These are phyloP conservation scores for Sugiyamaella qingdaonensis DNA, from an alignment of 805 yeast species.

Conservation along the genomic window DNA sequence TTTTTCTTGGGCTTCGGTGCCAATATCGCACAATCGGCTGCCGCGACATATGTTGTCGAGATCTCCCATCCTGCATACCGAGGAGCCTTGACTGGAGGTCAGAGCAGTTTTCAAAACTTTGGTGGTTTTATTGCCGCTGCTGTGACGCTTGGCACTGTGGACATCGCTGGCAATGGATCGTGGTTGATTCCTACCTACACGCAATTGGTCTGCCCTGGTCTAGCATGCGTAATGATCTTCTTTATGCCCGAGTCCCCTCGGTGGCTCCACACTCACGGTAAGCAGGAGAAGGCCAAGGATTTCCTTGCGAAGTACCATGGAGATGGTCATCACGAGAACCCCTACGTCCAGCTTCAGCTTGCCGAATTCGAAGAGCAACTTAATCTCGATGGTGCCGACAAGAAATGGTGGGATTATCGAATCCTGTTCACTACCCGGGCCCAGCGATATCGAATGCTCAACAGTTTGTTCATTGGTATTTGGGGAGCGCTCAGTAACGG, in stretches of 20 bases:
- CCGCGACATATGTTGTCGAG: constrained; percentile 17
- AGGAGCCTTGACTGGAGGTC: constrained; percentile 13
- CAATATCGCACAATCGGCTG: constrained; percentile 12
- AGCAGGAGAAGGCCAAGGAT: constrained; percentile 8
- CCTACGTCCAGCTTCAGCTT: constrained; percentile 10
- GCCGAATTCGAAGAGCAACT: constrained; percentile 11
- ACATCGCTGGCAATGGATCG: neutral
- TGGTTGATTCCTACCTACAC: constrained; percentile 15
- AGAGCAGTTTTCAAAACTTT: constrained; percentile 12
- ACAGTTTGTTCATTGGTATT: constrained; percentile 3
- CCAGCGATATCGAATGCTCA: constrained; percentile 11
- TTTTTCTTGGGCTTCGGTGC: constrained; percentile 18
- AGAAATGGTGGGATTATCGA: constrained; percentile 16
- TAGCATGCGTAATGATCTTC: neutral
- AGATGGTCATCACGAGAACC: constrained; percentile 10
- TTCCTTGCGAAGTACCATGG: constrained; percentile 14
- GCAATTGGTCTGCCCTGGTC: constrained; percentile 11
- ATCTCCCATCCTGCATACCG: constrained; percentile 18
- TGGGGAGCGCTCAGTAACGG: constrained; percentile 12
- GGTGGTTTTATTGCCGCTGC: constrained; percentile 12
- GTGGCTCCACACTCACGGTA: constrained; percentile 16
- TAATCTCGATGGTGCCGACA: constrained; percentile 11
- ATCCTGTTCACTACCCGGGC: constrained; percentile 14
- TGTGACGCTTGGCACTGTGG: neutral
- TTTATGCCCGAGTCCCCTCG: constrained; percentile 19